A percentile compares a stretch with the other conserved stretches of the same genome.
Evolutionary conservation across 176 grass and related monocot genomes (phyloP).

Genomic region (Coix lacrymajobi): DNA sequence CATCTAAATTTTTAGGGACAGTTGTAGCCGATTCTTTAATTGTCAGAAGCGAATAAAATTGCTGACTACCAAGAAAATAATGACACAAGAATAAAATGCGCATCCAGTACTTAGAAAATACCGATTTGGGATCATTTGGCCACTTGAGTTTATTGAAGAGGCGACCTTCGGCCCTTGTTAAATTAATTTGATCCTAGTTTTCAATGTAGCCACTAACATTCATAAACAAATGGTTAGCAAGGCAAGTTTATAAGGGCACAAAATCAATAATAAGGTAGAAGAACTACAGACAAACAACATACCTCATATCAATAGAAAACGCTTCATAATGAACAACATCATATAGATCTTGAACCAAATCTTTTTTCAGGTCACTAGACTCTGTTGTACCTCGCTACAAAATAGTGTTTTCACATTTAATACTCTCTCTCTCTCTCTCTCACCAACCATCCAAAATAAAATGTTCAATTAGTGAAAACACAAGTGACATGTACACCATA

Average conservation of each 20-base stretch:
- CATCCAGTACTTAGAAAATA: constrained; percentile 29
- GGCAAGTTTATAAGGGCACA: constrained; percentile 5
- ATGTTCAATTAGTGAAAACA: constrained; percentile 4
- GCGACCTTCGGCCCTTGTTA: constrained; percentile 56
- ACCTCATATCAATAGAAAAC: constrained; percentile 75
- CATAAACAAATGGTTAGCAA: constrained; percentile 18
- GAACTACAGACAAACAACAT: constrained; percentile 15
- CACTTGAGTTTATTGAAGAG: constrained; percentile 81
- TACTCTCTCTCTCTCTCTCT: too few species aligned
- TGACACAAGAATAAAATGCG: neutral
- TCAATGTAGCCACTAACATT: constrained; percentile 56
- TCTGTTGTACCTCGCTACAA: constrained; percentile 59
- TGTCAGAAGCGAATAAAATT: constrained; percentile 80
- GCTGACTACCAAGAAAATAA: neutral
- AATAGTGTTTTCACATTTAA: neutral
- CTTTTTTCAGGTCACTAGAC: constrained; percentile 47
- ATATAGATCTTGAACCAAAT: constrained; percentile 76
- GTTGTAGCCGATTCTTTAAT: constrained; percentile 88
- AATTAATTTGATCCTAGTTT: constrained; percentile 60
- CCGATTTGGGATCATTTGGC: constrained; percentile 73
- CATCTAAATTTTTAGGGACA: constrained; percentile 93
- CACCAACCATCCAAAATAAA: neutral
- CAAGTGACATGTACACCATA: neutral
- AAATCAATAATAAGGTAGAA: constrained; percentile 12
- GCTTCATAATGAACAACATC: constrained; percentile 81